A percentile compares a stretch with the other conserved stretches of the same genome.
Conservation (phyloP, 306 rosid genomes). For the Cucurbita pepo region DNA sequence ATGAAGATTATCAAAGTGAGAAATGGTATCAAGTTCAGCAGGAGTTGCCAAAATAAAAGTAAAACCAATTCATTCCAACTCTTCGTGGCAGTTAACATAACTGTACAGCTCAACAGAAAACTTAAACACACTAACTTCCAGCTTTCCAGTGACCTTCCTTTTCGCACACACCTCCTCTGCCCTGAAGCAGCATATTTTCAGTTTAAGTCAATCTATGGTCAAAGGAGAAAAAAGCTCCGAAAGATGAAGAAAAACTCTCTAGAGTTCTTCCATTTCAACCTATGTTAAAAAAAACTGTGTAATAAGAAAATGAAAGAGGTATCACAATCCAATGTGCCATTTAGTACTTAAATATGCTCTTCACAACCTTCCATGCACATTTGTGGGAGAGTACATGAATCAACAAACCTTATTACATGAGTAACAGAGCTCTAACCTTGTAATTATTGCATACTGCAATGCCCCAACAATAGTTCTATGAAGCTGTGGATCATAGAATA, state of each 20-base stretch:
- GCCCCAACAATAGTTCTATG: background rate
- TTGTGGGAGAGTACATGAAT: background rate
- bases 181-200: background rate
- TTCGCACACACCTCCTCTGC: background rate
- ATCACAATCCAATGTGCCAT: too few species aligned
- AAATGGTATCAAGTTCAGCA: too few species aligned
- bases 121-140: background rate
- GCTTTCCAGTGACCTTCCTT: background rate
- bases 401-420: background rate
- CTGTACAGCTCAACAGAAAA: background rate
- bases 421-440: background rate
- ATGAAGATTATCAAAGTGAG: background rate
- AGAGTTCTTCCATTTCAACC: background rate
- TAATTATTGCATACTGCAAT: background rate
- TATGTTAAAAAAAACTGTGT: background rate
- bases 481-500: background rate
- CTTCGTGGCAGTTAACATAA: background rate
- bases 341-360: background rate
- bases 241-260: background rate
- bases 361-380: background rate
- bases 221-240: background rate
- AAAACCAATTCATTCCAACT: background rate
- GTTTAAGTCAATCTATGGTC: background rate
- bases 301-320: background rate
- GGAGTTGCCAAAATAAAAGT: background rate